A percentile compares a stretch with the other conserved stretches of the same genome.
These are phyloP conservation scores for Trichoderma sp. DNA, from an alignment of 2,329 filamentous ascomycete genomes.

Conservation along the genomic window DNA sequence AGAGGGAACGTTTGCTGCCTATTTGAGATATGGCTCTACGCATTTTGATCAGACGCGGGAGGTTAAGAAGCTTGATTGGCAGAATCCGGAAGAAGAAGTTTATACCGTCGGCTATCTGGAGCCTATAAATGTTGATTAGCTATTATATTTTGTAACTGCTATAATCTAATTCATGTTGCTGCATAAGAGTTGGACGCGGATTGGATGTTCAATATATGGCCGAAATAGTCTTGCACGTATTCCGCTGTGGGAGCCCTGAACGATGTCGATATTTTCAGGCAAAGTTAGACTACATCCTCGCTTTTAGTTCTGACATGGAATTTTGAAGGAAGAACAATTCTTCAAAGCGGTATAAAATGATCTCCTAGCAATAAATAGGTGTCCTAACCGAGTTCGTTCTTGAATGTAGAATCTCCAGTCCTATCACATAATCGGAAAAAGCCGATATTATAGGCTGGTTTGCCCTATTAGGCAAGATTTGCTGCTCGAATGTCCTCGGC, in stretches of 20 bases:
- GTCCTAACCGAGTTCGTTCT: background rate
- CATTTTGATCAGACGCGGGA: background rate
- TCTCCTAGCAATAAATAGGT: background rate
- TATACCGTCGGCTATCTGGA: background rate
- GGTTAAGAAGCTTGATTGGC: conserved; percentile 12
- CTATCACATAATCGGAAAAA: background rate
- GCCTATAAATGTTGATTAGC: background rate
- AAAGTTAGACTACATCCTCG: too few species aligned
- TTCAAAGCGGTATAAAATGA: background rate
- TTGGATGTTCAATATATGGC: too few species aligned
- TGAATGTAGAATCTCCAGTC: background rate
- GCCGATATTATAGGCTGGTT: background rate
- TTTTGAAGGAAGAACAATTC: too few species aligned
- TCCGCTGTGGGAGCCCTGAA: too few species aligned
- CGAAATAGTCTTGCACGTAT: too few species aligned
- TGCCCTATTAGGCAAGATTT: background rate
- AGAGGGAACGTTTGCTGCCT: conserved; percentile 40
- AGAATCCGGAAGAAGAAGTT: conserved; percentile 3
- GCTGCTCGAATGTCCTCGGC: background rate
- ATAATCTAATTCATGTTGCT: background rate
- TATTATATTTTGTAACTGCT: too few species aligned
- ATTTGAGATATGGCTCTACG: conserved; percentile 14
- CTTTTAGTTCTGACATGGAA: too few species aligned
- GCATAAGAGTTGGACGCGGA: too few species aligned
- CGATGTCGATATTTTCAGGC: too few species aligned